Evolutionary conservation across 139 green algal species (phyloP).

Genomic region (Haematococcus lacustris): DNA sequence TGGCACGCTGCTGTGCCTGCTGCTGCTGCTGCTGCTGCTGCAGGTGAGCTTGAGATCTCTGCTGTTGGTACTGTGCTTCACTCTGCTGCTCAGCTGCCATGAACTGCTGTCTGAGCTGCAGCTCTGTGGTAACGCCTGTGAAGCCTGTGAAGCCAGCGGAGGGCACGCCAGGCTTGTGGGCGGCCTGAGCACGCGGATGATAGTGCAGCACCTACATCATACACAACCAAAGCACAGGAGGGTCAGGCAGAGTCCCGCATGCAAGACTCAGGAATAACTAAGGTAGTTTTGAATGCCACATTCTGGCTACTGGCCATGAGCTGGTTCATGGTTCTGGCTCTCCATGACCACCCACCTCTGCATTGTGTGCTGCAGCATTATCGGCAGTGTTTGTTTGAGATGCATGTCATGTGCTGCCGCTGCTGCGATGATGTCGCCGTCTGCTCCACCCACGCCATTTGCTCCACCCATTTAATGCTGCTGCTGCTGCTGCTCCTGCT

Average conservation of each 20-base stretch:
- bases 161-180: background rate
- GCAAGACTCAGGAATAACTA: no score
- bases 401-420: no score
- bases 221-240: no score
- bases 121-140: background rate
- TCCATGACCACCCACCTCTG: no score
- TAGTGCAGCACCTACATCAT: no score
- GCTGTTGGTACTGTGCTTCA: background rate
- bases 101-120: background rate
- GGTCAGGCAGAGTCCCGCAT: no score
- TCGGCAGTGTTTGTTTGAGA: no score
- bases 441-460: no score
- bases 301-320: background rate
- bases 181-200: background rate
- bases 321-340: background rate
- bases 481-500: no score
- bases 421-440: no score
- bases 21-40: background rate
- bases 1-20: background rate
- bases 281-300: background rate
- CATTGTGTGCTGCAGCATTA: no score
- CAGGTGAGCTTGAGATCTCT: background rate
- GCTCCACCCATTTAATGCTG: no score
- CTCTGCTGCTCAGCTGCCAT: background rate
- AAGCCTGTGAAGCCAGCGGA: background rate